phyloP scores from a whole-genome alignment of 257 asterid genomes.

The Gynochthodes officinalis region DNA sequence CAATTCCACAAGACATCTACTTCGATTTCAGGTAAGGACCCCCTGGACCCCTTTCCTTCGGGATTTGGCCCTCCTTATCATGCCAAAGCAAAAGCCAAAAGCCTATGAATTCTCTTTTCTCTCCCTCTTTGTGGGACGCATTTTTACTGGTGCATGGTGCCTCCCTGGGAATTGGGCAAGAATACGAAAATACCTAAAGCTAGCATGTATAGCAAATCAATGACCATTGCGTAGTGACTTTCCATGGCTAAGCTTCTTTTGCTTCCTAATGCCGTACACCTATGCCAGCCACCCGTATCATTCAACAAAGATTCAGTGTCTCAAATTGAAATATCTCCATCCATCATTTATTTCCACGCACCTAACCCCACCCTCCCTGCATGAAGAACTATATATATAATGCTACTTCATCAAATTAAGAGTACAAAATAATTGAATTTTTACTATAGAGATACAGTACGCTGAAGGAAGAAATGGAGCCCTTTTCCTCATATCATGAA shows the following conservation, averaged over 20 bases:
- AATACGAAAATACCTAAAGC: too few species aligned
- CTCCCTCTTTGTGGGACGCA: too few species aligned
- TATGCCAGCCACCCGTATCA: slow-evolving; percentile 20
- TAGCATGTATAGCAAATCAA: too few species aligned
- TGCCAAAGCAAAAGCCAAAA: slow-evolving; percentile 23
- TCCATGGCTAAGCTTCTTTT: slow-evolving; percentile 22
- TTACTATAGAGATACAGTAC: too few species aligned
- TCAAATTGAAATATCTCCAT: slow-evolving; percentile 9
- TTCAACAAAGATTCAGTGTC: slow-evolving; percentile 28
- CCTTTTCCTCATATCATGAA: slow-evolving; percentile 3
- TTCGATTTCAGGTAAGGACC: slow-evolving; percentile 23
- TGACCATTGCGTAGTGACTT: too few species aligned
- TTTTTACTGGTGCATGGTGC: too few species aligned
- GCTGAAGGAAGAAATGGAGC: slow-evolving; percentile 10
- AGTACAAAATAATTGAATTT: too few species aligned
- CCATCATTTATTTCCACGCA: slow-evolving; percentile 18
- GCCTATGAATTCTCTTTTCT: too few species aligned
- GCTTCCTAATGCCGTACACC: slow-evolving; percentile 22
- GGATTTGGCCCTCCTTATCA: slow-evolving; percentile 35
- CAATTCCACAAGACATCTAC: background rate
- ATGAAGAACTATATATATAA: background rate
- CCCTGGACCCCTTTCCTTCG: slow-evolving; percentile 14
- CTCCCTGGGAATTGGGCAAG: too few species aligned
- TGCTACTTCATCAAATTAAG: background rate
- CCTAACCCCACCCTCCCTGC: slow-evolving; percentile 11